Base-by-base conservation (phyloP, 495 filamentous ascomycete species). In the Aspergillus sparsus region DNA sequence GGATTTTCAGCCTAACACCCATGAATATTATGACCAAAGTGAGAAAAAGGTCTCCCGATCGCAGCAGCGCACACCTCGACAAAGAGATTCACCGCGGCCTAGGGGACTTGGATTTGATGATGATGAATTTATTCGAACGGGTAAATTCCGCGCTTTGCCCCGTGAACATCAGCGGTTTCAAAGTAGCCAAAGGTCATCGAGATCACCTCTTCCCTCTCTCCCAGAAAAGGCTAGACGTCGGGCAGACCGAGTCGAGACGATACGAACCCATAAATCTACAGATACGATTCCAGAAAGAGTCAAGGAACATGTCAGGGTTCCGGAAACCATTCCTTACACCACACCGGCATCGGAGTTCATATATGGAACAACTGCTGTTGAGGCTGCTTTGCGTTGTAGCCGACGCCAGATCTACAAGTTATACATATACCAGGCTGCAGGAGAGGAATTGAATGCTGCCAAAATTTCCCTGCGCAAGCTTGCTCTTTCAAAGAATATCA, bases 261-360 rank as follows among this genome's bases (percentile, higher is more conserved):
- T n/a, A 35, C 59, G 41, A 51, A 52, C 56, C 27, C 70, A 76
- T 52, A 61, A 61, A 15, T 27, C 41, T n/a, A 71, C 75, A 18
- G 66, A 72, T 13, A 60, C 52, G 36, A 58, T 62, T 27, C 75
- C 77, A 42, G 75, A 78, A 60, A 69, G 74, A 37, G 69, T 78
- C 8, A 78, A 76, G 47, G 60, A 68, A 8, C 64, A 77, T 47
- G 76, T 79, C 10, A 62, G 57, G 46, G 68, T 74, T 0, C 86
- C 86, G 0, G 39, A 86, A 18, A 81, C 84, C 11, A 83, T 96
- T 45, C 88, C 88, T 3, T 92, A 91, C 67, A 91, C 89, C 3
- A 93, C 89, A 4, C 87, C 92, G 0, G 89, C 92, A 39, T 94
- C 92, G 1, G 88, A 95, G 60, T 98, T 96, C 70, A 82, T 98